Conservation (phyloP, 495 filamentous ascomycete genomes). For the Penicillium coffeae region DNA sequence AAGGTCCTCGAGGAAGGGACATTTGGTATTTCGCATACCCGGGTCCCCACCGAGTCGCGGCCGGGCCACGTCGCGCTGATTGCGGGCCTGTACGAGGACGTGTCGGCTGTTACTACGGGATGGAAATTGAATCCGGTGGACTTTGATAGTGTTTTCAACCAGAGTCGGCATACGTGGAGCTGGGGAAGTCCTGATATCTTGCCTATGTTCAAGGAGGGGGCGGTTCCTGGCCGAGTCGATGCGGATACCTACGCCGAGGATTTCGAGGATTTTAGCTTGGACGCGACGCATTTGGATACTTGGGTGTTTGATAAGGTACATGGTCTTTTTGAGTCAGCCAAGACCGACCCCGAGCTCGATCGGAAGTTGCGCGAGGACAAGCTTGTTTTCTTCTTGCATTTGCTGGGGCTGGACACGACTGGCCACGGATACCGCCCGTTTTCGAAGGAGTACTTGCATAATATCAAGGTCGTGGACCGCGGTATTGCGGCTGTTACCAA, state of each 20-base stretch:
- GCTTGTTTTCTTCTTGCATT: slow-evolving; percentile 92
- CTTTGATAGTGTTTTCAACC: slow-evolving; percentile 98
- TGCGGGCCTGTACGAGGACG: slow-evolving; percentile 96
- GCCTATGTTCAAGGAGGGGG: slow-evolving; percentile 94
- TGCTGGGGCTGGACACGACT: slow-evolving; percentile 92
- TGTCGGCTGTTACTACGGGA: slow-evolving; percentile 93
- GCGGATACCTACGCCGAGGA: slow-evolving; percentile 79
- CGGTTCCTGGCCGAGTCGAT: slow-evolving; percentile 81
- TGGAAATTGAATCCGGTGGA: slow-evolving; percentile 99
- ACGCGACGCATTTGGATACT: slow-evolving; percentile 75
- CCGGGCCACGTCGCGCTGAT: slow-evolving; percentile 98
- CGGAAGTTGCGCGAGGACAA: slow-evolving; percentile 75
- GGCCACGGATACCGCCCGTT: slow-evolving; percentile 89
- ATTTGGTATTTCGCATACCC: slow-evolving; percentile 96
- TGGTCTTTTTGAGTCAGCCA: slow-evolving; percentile 75
- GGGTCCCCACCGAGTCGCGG: slow-evolving; percentile 94
- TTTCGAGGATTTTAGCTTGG: slow-evolving; percentile 82
- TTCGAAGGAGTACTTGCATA: slow-evolving; percentile 90
- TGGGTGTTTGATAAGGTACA: slow-evolving; percentile 98
- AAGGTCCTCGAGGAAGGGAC: slow-evolving; percentile 86
- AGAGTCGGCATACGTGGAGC: slow-evolving; percentile 94
- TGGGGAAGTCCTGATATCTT: slow-evolving; percentile 99
- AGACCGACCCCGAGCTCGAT: slow-evolving; percentile 70
- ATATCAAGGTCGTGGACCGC: slow-evolving; percentile 90
- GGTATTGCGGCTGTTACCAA: slow-evolving; percentile 79